These are phyloP conservation scores for Symbiotaphrina buchneri DNA, from an alignment of 495 filamentous ascomycete genomes.

Conservation along the genomic window DNA sequence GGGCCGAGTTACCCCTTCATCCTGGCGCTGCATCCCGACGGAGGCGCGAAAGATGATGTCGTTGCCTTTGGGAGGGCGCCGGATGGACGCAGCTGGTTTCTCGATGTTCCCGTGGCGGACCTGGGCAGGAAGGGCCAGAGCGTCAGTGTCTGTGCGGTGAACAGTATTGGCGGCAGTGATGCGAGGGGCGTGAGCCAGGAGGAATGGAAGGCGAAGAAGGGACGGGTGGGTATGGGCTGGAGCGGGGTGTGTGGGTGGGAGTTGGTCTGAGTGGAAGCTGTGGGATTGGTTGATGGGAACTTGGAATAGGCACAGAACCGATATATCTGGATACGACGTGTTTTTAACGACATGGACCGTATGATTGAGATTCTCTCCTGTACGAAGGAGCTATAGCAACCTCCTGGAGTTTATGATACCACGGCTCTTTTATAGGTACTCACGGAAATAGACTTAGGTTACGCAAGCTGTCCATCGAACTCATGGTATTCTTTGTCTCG, in stretches of 20 bases:
- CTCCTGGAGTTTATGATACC: too few relatives aligned
- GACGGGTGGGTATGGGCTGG: constrained; percentile 35
- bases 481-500: too few relatives aligned
- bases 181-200: constrained; percentile 37
- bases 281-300: too few relatives aligned
- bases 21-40: constrained; percentile 39
- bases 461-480: too few relatives aligned
- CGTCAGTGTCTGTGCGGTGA: constrained; percentile 36
- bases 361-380: too few relatives aligned
- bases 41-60: constrained; percentile 34
- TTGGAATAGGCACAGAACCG: too few relatives aligned
- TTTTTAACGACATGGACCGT: too few relatives aligned
- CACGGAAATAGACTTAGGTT: too few relatives aligned
- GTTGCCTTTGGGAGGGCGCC: constrained; percentile 39
- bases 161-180: constrained; percentile 35
- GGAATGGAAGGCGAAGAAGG: constrained; percentile 39
- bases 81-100: constrained; percentile 51
- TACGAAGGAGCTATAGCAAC: too few relatives aligned
- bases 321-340: too few relatives aligned
- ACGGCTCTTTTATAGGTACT: too few relatives aligned
- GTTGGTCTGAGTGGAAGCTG: constrained; percentile 23
- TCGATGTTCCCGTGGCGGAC: constrained; percentile 38
- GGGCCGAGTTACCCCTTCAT: constrained; percentile 39
- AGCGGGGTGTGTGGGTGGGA: constrained; percentile 46
- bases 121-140: constrained; percentile 49